Conservation (phyloP, 257 asterid species). For the Handroanthus guayacan region DNA sequence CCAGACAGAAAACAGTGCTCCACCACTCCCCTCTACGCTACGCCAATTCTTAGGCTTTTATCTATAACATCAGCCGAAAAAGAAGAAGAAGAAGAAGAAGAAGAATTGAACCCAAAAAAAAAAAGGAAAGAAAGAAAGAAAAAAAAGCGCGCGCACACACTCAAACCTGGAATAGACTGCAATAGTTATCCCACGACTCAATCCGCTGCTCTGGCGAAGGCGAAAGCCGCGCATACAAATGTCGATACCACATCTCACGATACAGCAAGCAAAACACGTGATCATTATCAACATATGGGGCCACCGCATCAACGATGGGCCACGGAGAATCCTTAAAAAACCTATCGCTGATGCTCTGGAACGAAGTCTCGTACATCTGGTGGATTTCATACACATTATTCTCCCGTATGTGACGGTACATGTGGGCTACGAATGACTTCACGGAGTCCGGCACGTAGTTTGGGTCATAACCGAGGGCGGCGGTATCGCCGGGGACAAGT, state of each 20-base stretch:
- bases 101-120: not conserved
- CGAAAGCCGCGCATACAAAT: conserved; percentile 82
- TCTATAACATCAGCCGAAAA: not conserved
- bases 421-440: conserved; percentile 81
- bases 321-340: conserved; percentile 89
- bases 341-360: conserved; percentile 88
- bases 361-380: conserved; percentile 94
- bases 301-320: conserved; percentile 95
- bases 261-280: conserved; percentile 94
- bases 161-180: conserved; percentile 81
- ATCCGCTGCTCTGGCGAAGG: conserved; percentile 85
- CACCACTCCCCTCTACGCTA: not conserved
- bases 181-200: conserved; percentile 96
- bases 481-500: conserved; percentile 42
- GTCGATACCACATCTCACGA: conserved; percentile 98
- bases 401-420: conserved; percentile 96
- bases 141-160: not conserved
- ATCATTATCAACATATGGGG: conserved; percentile 84
- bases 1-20: not conserved
- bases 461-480: conserved; percentile 69
- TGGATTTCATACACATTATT: conserved; percentile 95
- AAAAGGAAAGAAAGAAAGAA: not conserved
- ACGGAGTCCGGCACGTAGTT: conserved; percentile 89
- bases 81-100: not conserved
- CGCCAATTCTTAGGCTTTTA: not conserved